Evolutionary conservation across 2,329 filamentous ascomycete species (phyloP).

Genomic region (Ascochyta clinopodiicola): DNA sequence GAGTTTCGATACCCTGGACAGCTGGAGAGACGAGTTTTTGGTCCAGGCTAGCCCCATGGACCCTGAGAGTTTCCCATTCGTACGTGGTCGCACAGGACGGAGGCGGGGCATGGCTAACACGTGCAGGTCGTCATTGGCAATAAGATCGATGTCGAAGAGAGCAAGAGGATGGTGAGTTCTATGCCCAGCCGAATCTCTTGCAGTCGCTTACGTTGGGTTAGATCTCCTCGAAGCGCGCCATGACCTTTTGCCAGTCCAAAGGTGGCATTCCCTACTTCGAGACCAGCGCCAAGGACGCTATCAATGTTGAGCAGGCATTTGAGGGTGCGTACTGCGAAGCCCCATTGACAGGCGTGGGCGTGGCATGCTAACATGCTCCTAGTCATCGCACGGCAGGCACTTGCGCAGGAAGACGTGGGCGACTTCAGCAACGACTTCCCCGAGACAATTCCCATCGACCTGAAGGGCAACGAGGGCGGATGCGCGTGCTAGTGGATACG

Average conservation of each 20-base stretch:
- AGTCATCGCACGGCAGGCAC: slow-evolving; percentile 96
- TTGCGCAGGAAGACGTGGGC: slow-evolving; percentile 96
- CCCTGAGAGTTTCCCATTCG: slow-evolving; percentile 96
- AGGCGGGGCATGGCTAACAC: slow-evolving; percentile 18
- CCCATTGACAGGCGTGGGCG: not conserved
- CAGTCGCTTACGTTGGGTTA: slow-evolving; percentile 43
- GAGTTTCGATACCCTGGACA: slow-evolving; percentile 97
- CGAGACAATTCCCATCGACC: slow-evolving; percentile 97
- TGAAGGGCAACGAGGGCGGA: slow-evolving; percentile 90
- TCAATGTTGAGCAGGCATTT: slow-evolving; percentile 93
- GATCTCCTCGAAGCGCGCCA: slow-evolving; percentile 94
- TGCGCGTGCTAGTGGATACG: slow-evolving; percentile 75
- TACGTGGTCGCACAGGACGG: slow-evolving; percentile 50
- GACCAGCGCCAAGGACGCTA: slow-evolving; percentile 97
- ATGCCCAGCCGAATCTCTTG: not conserved
- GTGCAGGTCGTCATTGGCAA: slow-evolving; percentile 89
- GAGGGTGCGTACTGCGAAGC: slow-evolving; percentile 56
- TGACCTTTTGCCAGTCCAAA: slow-evolving; percentile 97
- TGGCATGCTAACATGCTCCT: slow-evolving; percentile 13
- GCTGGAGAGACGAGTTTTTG: slow-evolving; percentile 97
- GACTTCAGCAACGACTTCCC: slow-evolving; percentile 98
- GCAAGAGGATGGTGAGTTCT: slow-evolving; percentile 79
- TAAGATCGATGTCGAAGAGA: slow-evolving; percentile 99
- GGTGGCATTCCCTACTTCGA: slow-evolving; percentile 98
- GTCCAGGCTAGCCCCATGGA: slow-evolving; percentile 97